Base-by-base conservation (phyloP, 2,329 filamentous ascomycete genomes). In the Sporothrix schenckii region DNA sequence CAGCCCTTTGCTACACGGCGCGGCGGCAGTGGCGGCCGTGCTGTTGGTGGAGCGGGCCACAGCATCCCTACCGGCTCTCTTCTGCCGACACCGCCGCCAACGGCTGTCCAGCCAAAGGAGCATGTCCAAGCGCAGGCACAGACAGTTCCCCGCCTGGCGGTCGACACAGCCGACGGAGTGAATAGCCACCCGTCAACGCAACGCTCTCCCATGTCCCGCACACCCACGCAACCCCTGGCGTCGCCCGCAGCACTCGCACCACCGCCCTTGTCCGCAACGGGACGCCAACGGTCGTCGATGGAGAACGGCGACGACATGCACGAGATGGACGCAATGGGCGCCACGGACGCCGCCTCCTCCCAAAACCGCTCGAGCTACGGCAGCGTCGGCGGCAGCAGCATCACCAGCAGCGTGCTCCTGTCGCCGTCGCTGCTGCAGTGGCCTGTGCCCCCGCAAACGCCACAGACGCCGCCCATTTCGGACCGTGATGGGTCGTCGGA, bases 371-470 rank as follows among this genome's bases (percentile, higher is more conserved):
- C 49, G n/a, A 73, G 70, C 70, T 24, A 47, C n/a, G 66, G 49
- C 58, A 74, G 72, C 68, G 41, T 70, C 21, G 72, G 70, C 24
- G 68, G 53, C 47, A 70, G 72, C 68, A 74, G 72, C 58, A 66
- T 74, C 13, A 50, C 73, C 58, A 74, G 73, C 72, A 74, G 73
- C 54, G 71, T 67, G 14, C 21, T 73, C 16, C 52, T 72, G 24
- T 74, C 73, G 49, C 73, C 72, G 2, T 56, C 68, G 4, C 11
- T 65, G 44, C 21, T 74, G 56, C 66, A 34, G 19, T 74, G 72
- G 72, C 72, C 73, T 0, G 71, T 74, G 65, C 73, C 73, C 67
- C 73, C 73, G 27, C 68, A 73, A 34, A 73, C 72, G 54, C 72
- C 73, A 13, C 14, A 73, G 67, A 72, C 73, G 60, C 72, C 73